phyloP scores from a whole-genome alignment of 805 yeast genomes.

The Scheffersomyces ergatensis region DNA sequence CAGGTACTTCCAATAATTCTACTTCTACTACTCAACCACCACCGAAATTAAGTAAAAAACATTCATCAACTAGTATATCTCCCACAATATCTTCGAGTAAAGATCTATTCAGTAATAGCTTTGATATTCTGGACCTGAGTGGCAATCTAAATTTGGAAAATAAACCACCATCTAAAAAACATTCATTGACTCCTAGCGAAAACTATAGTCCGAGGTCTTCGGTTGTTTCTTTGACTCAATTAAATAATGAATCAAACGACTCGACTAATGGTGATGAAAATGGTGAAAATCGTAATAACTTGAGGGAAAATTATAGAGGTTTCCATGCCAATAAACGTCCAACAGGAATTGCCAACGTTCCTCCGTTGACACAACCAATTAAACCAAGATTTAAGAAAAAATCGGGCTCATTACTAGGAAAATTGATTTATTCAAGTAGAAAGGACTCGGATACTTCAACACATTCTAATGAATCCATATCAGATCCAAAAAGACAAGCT shows the following conservation, averaged over 20 bases:
- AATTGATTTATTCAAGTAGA: conserved; percentile 33
- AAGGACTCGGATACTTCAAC: conserved; percentile 23
- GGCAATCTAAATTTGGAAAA: no score
- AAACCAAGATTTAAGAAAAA: conserved; percentile 44
- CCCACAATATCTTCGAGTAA: neutral
- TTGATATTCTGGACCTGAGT: neutral
- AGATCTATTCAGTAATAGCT: neutral
- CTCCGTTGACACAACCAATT: conserved; percentile 49
- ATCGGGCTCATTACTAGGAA: conserved; percentile 35
- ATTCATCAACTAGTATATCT: neutral
- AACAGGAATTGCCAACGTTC: conserved; percentile 31
- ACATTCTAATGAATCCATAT: no score
- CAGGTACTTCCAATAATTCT: no score
- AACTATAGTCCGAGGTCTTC: conserved; percentile 21
- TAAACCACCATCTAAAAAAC: neutral
- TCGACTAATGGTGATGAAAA: neutral
- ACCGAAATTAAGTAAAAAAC: neutral
- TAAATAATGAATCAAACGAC: neutral
- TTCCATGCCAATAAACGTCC: conserved; percentile 34
- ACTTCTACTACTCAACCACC: no score
- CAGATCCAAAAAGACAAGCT: neutral
- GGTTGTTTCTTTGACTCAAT: conserved; percentile 12
- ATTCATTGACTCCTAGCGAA: conserved; percentile 2
- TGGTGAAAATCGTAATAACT: neutral
- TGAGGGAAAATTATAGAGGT: conserved; percentile 33